phyloP scores from a whole-genome alignment of 2,329 filamentous ascomycete species.

The Aspergillus ochraceoroseus region DNA sequence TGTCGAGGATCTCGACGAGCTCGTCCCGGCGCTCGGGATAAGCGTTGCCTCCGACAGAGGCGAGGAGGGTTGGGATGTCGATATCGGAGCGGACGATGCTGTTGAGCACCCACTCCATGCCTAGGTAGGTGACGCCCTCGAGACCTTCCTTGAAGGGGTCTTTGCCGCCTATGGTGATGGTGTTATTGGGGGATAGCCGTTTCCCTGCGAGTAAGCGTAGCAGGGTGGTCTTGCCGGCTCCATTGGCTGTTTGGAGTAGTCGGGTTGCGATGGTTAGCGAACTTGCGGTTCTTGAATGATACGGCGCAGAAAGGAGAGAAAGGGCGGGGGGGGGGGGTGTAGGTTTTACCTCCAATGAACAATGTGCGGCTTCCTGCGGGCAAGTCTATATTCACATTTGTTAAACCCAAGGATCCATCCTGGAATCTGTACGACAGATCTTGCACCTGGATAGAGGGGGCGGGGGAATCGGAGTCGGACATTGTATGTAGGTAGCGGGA shows the following conservation, averaged over 20 bases:
- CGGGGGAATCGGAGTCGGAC: conserved; percentile 16
- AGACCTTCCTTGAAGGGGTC: conserved; percentile 89
- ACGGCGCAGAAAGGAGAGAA: not conserved
- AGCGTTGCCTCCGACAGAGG: conserved; percentile 77
- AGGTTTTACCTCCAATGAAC: conserved; percentile 68
- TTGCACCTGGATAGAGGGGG: conserved; percentile 63
- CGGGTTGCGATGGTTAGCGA: conserved; percentile 14
- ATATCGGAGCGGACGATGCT: conserved; percentile 94
- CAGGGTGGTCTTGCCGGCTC: conserved; percentile 94
- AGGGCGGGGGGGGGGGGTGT: not conserved
- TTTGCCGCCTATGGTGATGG: conserved; percentile 71
- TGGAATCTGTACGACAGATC: conserved; percentile 84
- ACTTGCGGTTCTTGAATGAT: too few relatives aligned
- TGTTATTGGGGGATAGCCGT: conserved; percentile 72
- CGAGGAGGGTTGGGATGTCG: conserved; percentile 77
- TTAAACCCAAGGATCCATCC: conserved; percentile 73
- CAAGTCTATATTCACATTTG: conserved; percentile 67
- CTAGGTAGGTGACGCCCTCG: conserved; percentile 94
- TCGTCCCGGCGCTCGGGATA: conserved; percentile 81
- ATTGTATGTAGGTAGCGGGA: too few relatives aligned
- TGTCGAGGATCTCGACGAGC: conserved; percentile 80
- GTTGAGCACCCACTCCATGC: conserved; percentile 96
- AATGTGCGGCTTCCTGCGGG: conserved; percentile 81
- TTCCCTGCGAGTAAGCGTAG: conserved; percentile 92
- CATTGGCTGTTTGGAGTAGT: conserved; percentile 60